Base-by-base conservation (phyloP, 495 filamentous ascomycete genomes). In the Lasiosphaeriaceae sp. region DNA sequence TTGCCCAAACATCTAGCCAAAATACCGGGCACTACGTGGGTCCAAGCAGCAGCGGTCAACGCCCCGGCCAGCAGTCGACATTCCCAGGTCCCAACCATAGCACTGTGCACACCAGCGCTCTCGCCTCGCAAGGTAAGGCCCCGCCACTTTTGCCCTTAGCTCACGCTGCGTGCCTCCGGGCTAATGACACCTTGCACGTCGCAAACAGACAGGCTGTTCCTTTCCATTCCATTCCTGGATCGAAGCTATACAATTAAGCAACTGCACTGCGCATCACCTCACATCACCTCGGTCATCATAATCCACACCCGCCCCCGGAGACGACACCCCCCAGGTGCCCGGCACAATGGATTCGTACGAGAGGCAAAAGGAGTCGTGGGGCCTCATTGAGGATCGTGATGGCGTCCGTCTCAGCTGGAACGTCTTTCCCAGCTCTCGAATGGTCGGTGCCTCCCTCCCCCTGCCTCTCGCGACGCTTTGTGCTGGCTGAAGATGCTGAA, bases 351-450 rank as follows among this genome's bases (percentile, higher is more conserved):
- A 83, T 59, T 16, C 39, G 39, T 79, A 81, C 64, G 81, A 83
- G 60, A 70, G 74, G 26, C 66, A 96, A 63, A 99, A 99, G 77
- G 95, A 97, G 74, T 88, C 91, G 78, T 99, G 95, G 95, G 89
- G 89, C 65, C 92, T 95, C 72, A 85, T 95, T 56, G 95, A 99
- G 77, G 95, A 99, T 62, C 85, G 91, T 47, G 95, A 99, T 87
- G 95, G 95, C 53, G 83, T 97, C 68, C 85, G 95, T 66, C 83
- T 99, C 54, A 97, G 94, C 74, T 99, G 95, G 95, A 99, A 99
- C 70, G 96, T 95, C 37, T 97, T 99, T 73, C 95, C 95, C 55
- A 96, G 93, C 79, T 90, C 92, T 70, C 92, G 95, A 68, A 96
- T 99, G 88, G 90, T 94, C 64, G 59, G 82, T 29, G 58, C 22